phyloP scores from a whole-genome alignment of 176 grass and related monocot species.

The Dendrocalamus sinicus region DNA sequence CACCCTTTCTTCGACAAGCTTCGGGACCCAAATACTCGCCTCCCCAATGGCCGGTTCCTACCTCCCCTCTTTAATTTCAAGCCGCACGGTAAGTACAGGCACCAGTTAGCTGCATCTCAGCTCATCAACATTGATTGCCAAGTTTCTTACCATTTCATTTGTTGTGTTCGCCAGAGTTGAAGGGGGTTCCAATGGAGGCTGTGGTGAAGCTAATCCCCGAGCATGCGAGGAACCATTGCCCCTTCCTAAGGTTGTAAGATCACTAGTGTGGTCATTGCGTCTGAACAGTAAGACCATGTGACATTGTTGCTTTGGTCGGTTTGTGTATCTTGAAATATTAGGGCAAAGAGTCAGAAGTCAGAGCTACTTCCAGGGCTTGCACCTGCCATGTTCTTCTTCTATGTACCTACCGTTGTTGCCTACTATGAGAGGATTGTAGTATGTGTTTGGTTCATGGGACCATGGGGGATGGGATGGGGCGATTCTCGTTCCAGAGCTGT shows the following conservation, averaged over 20 bases:
- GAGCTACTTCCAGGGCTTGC: background rate
- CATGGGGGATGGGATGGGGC: no score
- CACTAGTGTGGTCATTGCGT: no score
- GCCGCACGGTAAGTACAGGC: conserved; percentile 56
- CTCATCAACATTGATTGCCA: background rate
- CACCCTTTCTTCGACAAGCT: conserved; percentile 59
- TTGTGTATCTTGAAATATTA: conserved; percentile 13
- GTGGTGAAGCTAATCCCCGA: no score
- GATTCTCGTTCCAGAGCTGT: no score
- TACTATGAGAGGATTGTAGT: background rate
- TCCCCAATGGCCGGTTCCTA: conserved; percentile 68
- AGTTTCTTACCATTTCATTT: background rate
- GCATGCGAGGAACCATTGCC: no score
- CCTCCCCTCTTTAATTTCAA: conserved; percentile 83
- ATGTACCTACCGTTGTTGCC: background rate
- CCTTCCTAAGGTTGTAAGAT: no score
- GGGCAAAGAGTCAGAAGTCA: background rate
- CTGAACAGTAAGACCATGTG: no score
- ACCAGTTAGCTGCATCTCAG: background rate
- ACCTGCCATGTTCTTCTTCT: background rate
- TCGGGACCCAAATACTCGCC: conserved; percentile 60
- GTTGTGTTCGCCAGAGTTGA: no score
- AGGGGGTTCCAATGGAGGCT: no score
- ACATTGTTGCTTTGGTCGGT: background rate
- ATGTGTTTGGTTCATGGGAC: no score